phyloP scores from a whole-genome alignment of 441 rosid species.

The Gossypium laxum region DNA sequence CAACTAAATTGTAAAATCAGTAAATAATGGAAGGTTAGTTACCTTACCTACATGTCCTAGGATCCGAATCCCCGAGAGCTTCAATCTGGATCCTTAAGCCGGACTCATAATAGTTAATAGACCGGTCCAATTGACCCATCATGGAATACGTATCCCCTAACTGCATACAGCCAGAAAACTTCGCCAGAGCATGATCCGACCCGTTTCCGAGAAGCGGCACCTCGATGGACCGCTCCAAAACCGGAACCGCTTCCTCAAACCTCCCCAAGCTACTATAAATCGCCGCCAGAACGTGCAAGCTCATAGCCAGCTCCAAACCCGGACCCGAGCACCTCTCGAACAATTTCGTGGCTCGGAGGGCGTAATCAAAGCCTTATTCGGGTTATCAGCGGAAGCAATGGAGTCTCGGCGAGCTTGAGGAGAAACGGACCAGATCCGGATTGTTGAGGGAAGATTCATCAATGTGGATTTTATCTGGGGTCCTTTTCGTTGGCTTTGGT shows the following conservation, averaged over 20 bases:
- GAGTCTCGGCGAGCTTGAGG: slow-evolving; percentile 40
- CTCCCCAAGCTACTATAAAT: slow-evolving; percentile 41
- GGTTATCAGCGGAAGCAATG: slow-evolving; percentile 29
- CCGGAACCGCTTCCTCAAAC: slow-evolving; percentile 43
- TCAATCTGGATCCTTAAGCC: slow-evolving; percentile 45
- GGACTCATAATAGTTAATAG: slow-evolving; percentile 39
- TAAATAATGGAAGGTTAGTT: not conserved
- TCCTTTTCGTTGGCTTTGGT: slow-evolving; percentile 11
- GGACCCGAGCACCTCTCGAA: slow-evolving; percentile 28
- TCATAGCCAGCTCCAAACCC: slow-evolving; percentile 36
- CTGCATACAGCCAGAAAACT: slow-evolving; percentile 48
- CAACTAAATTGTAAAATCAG: not conserved
- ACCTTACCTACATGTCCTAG: slow-evolving; percentile 38
- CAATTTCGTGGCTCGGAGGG: slow-evolving; percentile 32
- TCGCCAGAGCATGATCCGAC: slow-evolving; percentile 36
- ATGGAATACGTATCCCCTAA: slow-evolving; percentile 49
- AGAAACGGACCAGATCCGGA: slow-evolving; percentile 37
- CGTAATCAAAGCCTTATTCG: slow-evolving; percentile 40
- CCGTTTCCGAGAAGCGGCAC: not conserved
- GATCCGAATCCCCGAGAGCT: slow-evolving; percentile 38
- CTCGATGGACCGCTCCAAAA: slow-evolving; percentile 39
- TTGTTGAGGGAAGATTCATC: slow-evolving; percentile 29
- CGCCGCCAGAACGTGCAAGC: slow-evolving; percentile 50
- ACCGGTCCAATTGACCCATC: slow-evolving; percentile 42
- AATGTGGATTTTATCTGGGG: slow-evolving; percentile 12